A percentile compares a stretch with the other conserved stretches of the same genome.
These are phyloP conservation scores for Lasiodiplodia theobromae DNA, from an alignment of 2,329 filamentous ascomycete species.

Conservation along the genomic window DNA sequence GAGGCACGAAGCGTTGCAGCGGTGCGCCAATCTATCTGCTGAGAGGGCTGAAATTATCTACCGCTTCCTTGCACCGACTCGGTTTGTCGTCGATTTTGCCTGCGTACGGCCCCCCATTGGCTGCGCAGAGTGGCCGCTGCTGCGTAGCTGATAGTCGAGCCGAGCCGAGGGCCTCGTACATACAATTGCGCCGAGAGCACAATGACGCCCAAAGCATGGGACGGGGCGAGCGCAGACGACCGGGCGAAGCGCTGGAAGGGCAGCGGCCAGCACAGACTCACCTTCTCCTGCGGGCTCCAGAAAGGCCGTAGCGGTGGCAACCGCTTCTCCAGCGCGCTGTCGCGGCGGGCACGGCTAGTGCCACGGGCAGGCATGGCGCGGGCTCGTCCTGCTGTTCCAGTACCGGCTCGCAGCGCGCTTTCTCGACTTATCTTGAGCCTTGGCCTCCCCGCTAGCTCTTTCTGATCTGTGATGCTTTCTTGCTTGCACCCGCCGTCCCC, in stretches of 20 bases:
- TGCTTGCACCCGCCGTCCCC: conserved; percentile 26
- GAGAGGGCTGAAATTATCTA: conserved; percentile 9
- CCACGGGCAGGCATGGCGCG: conserved; percentile 11
- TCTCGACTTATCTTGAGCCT: conserved; percentile 9
- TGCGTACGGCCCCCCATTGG: conserved; percentile 18
- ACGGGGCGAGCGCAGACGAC: neutral
- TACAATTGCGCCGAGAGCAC: conserved; percentile 13
- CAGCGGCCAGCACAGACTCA: conserved; percentile 17
- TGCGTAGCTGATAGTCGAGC: conserved; percentile 26
- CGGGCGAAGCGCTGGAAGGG: conserved; percentile 11
- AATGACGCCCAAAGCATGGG: conserved; percentile 20
- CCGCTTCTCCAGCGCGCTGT: neutral
- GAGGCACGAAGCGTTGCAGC: conserved; percentile 23
- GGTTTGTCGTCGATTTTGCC: conserved; percentile 23
- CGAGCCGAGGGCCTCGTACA: conserved; percentile 26
- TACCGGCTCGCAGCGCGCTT: conserved; percentile 14
- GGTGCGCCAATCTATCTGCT: conserved; percentile 22
- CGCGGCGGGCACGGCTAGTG: conserved; percentile 14
- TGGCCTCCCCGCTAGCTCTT: conserved; percentile 29
- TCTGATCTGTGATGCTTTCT: conserved; percentile 31
- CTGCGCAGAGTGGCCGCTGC: neutral
- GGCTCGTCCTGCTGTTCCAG: conserved; percentile 4
- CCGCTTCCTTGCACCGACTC: conserved; percentile 12
- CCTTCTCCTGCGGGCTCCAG: conserved; percentile 11
- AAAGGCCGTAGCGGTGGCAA: conserved; percentile 16